Evolutionary conservation across 768 basidiomycete genomes (phyloP).

Genomic region (Leccinum obscurum): DNA sequence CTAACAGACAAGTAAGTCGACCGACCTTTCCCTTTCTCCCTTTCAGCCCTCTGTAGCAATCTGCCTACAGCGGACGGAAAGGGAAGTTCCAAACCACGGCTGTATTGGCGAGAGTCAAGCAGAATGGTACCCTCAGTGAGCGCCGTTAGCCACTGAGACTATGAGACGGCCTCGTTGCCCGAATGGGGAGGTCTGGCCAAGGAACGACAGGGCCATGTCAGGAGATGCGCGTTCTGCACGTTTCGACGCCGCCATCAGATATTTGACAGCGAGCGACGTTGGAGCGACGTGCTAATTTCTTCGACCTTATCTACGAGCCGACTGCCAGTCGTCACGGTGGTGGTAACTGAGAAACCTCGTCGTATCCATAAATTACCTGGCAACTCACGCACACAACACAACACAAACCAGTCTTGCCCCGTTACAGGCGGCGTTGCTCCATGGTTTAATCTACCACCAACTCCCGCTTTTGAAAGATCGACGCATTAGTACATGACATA

Average conservation of each 20-base stretch:
- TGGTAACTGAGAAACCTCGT: background rate
- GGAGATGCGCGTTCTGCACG: background rate
- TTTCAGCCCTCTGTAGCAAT: slow-evolving; percentile 23
- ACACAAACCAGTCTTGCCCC: background rate
- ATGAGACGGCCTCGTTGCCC: background rate
- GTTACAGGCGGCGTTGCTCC: background rate
- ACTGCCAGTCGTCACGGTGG: background rate
- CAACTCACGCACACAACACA: background rate
- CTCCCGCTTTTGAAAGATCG: slow-evolving; percentile 1
- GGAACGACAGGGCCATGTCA: background rate
- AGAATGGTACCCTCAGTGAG: background rate
- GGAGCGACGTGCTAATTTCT: slow-evolving; percentile 1
- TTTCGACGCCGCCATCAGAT: background rate
- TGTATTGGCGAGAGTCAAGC: background rate
- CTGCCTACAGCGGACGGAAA: slow-evolving; percentile 30
- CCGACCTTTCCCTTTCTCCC: slow-evolving; percentile 11
- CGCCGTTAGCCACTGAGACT: background rate
- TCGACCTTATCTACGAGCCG: background rate
- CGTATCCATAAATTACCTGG: background rate
- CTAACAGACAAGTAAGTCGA: background rate
- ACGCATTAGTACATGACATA: slow-evolving; percentile 8
- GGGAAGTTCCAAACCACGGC: slow-evolving; percentile 1
- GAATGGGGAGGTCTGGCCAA: slow-evolving; percentile 1
- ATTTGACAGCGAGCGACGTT: background rate
- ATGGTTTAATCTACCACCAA: background rate